Conservation (phyloP, 805 yeast genomes). For the Ogataea philodendri region DNA sequence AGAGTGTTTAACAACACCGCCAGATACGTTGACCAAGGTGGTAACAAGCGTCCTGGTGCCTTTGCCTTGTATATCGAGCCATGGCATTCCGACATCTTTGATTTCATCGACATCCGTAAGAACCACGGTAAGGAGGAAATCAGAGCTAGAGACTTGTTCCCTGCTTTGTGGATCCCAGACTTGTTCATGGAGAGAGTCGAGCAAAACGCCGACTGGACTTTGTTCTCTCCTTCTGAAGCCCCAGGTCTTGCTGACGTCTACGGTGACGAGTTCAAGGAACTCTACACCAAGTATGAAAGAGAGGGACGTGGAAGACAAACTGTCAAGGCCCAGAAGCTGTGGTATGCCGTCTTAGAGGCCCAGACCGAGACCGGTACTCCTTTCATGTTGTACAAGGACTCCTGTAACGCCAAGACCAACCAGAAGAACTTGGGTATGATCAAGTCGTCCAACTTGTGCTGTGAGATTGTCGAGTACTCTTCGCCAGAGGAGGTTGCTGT, state of each 20-base stretch:
- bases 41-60: conserved; percentile 65
- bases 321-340: conserved; percentile 57
- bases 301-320: conserved; percentile 50
- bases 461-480: conserved; percentile 63
- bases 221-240: conserved; percentile 59
- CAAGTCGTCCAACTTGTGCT: conserved; percentile 60
- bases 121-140: conserved; percentile 65
- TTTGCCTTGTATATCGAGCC: conserved; percentile 61
- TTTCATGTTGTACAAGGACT: conserved; percentile 62
- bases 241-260: conserved; percentile 54
- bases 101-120: conserved; percentile 57
- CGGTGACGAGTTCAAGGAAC: conserved; percentile 53
- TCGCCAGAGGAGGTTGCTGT: conserved; percentile 58
- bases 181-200: conserved; percentile 62
- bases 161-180: conserved; percentile 64
- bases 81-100: conserved; percentile 62
- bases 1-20: conserved; percentile 64
- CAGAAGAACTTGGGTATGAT: conserved; percentile 60
- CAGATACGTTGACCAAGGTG: conserved; percentile 64
- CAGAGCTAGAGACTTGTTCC: conserved; percentile 61
- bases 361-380: conserved; percentile 68
- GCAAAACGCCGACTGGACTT: conserved; percentile 53
- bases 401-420: conserved; percentile 57
- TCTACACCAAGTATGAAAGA: conserved; percentile 50
- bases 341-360: conserved; percentile 60